Conservation (phyloP, 768 basidiomycete genomes). For the Pholiota molesta region DNA sequence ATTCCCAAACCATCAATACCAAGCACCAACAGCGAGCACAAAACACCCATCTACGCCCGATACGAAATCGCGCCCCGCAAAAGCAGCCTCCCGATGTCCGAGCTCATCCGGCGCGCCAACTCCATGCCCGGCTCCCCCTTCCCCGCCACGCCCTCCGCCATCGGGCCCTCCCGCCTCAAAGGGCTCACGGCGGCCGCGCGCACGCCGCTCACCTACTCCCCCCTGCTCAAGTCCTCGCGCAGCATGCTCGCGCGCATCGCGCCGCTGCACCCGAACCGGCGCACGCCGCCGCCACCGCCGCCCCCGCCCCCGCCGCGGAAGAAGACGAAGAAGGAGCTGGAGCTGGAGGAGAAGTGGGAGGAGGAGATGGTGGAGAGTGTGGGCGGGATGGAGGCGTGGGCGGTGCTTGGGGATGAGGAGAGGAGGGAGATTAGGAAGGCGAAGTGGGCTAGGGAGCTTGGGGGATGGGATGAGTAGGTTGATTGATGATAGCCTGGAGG, state of each 20-base stretch:
- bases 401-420: constrained; percentile 48
- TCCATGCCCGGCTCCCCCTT: constrained; percentile 69
- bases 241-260: constrained; percentile 68
- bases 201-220: constrained; percentile 53
- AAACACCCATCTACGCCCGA: constrained; percentile 33
- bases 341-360: constrained; percentile 79
- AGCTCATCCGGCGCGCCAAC: constrained; percentile 74
- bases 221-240: constrained; percentile 66
- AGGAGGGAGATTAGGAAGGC: constrained; percentile 56
- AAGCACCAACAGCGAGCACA: constrained; percentile 19
- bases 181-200: constrained; percentile 17
- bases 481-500: not conserved
- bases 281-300: constrained; percentile 71
- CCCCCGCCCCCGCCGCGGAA: constrained; percentile 73
- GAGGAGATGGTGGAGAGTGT: constrained; percentile 75
- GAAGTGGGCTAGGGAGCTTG: constrained; percentile 67
- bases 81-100: constrained; percentile 68
- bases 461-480: constrained; percentile 54
- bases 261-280: constrained; percentile 73
- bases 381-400: constrained; percentile 67
- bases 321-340: constrained; percentile 80
- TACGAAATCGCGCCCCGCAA: constrained; percentile 53
- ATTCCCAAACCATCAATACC: constrained; percentile 17
- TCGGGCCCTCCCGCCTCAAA: constrained; percentile 18
- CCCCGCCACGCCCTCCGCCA: constrained; percentile 21